Evolutionary conservation across 2,329 filamentous ascomycete species (phyloP).

Genomic region (Moelleriella libera): DNA sequence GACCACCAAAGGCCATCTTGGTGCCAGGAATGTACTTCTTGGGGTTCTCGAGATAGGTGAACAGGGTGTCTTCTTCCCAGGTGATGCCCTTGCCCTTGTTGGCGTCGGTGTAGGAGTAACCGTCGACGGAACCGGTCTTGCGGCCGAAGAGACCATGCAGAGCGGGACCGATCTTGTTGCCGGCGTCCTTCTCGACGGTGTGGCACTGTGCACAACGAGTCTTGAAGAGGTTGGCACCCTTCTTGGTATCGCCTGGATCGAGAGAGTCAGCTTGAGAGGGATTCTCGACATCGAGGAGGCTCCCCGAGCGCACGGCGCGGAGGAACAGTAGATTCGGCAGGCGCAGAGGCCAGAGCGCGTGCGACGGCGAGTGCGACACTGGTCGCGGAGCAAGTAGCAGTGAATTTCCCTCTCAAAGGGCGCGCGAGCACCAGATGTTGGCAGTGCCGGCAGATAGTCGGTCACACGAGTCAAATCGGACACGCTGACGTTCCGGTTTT

Average conservation of each 20-base stretch:
- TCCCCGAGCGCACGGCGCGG: too few species aligned
- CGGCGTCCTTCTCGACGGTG: constrained; percentile 77
- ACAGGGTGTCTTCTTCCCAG: constrained; percentile 81
- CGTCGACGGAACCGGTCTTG: constrained; percentile 80
- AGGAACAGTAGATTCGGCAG: too few species aligned
- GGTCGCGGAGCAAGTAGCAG: too few species aligned
- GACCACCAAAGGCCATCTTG: constrained; percentile 99
- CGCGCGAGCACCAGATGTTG: too few species aligned
- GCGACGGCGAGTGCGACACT: too few species aligned
- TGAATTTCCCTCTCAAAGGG: too few species aligned
- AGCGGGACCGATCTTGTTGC: constrained; percentile 97
- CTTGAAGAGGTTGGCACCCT: constrained; percentile 99
- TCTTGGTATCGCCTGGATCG: constrained; percentile 68
- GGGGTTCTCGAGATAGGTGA: constrained; percentile 98
- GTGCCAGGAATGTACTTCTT: constrained; percentile 99
- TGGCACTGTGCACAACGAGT: constrained; percentile 98
- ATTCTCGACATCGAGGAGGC: background rate
- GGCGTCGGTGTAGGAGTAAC: constrained; percentile 96
- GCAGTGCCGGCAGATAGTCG: too few species aligned
- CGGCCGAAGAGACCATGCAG: constrained; percentile 96
- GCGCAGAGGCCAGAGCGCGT: too few species aligned
- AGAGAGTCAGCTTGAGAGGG: background rate
- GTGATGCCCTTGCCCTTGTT: constrained; percentile 94
- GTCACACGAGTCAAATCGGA: too few species aligned
- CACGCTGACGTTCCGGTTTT: too few species aligned